Percentiles rank a stretch among this genome's conserved stretches.
These are phyloP conservation scores for Paramyrothecium roridum DNA, from an alignment of 2,329 filamentous ascomycete species.

Conservation along the genomic window DNA sequence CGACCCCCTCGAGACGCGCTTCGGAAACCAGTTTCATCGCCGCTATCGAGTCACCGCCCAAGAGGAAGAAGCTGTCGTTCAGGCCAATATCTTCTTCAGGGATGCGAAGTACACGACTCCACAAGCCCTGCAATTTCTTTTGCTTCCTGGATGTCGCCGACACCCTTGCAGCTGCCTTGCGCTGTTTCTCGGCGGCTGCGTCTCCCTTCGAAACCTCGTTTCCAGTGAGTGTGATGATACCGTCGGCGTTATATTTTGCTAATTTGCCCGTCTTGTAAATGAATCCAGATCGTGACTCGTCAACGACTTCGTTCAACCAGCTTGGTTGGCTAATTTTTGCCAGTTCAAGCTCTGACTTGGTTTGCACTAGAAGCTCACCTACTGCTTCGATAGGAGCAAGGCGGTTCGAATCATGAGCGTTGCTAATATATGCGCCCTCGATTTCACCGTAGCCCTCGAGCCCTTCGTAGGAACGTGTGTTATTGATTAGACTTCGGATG, in stretches of 20 bases:
- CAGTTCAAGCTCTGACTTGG: slow-evolving; percentile 17
- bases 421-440: slow-evolving; percentile 36
- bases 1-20: slow-evolving; percentile 42
- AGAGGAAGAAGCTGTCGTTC: slow-evolving; percentile 58
- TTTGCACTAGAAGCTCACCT: slow-evolving; percentile 42
- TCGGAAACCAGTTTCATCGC: slow-evolving; percentile 61
- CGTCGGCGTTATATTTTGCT: slow-evolving; percentile 31
- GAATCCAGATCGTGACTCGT: slow-evolving; percentile 7
- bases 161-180: slow-evolving; percentile 21
- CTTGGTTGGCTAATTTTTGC: slow-evolving; percentile 19
- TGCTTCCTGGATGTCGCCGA: slow-evolving; percentile 39
- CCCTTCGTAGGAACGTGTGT: slow-evolving; percentile 8
- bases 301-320: slow-evolving; percentile 21
- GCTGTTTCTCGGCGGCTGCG: slow-evolving; percentile 6
- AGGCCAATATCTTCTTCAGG: slow-evolving; percentile 44
- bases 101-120: slow-evolving; percentile 43
- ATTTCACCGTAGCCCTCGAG: slow-evolving; percentile 17
- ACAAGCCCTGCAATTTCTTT: slow-evolving; percentile 40
- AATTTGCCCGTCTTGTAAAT: slow-evolving; percentile 38
- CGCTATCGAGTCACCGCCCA: slow-evolving; percentile 58
- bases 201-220: slow-evolving; percentile 10
- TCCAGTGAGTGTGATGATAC: slow-evolving; percentile 24
- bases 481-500: slow-evolving; percentile 22
- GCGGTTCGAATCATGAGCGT: slow-evolving; percentile 27
- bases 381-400: slow-evolving; percentile 36